A percentile compares a stretch with the other conserved stretches of the same genome.
These are phyloP conservation scores for Mycena maculata DNA, from an alignment of 768 basidiomycete genomes.

Conservation along the genomic window DNA sequence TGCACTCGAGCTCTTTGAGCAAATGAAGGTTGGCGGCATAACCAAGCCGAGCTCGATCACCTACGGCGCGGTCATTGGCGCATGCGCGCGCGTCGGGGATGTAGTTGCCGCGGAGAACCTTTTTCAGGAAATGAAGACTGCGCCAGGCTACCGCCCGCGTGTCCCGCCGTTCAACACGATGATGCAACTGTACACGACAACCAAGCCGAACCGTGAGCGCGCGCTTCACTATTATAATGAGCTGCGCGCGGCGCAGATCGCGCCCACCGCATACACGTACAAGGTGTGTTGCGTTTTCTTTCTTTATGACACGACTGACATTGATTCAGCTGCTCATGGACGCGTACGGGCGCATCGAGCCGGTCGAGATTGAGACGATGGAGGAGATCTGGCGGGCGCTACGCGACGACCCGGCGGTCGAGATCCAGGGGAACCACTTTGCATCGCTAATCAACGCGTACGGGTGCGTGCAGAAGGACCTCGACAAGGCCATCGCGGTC, in stretches of 20 bases:
- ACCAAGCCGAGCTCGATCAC: slow-evolving; percentile 83
- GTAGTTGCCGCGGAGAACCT: slow-evolving; percentile 80
- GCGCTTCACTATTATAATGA: slow-evolving; percentile 81
- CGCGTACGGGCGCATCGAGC: slow-evolving; percentile 87
- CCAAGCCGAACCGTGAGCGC: slow-evolving; percentile 85
- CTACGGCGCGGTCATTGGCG: slow-evolving; percentile 93
- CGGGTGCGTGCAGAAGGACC: slow-evolving; percentile 82
- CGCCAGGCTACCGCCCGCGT: slow-evolving; percentile 83
- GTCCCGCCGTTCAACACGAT: slow-evolving; percentile 98
- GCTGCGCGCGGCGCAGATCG: slow-evolving; percentile 68
- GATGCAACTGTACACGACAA: slow-evolving; percentile 96
- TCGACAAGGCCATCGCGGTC: slow-evolving; percentile 77
- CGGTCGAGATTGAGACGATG: slow-evolving; percentile 79
- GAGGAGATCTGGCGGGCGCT: slow-evolving; percentile 76
- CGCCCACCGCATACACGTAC: slow-evolving; percentile 92
- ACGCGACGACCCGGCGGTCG: slow-evolving; percentile 56
- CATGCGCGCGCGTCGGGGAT: slow-evolving; percentile 95
- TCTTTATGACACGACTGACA: not conserved
- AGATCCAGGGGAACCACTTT: slow-evolving; percentile 63
- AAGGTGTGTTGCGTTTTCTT: slow-evolving; percentile 64
- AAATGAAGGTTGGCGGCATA: slow-evolving; percentile 79
- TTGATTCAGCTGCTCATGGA: slow-evolving; percentile 83
- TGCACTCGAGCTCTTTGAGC: slow-evolving; percentile 87
- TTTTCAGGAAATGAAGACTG: slow-evolving; percentile 85
- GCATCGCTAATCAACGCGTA: slow-evolving; percentile 91